Percentiles rank a stretch among this genome's conserved stretches.
These are phyloP conservation scores for Pascua guehoae DNA, from an alignment of 1,284 basidiomycete genomes.

Conservation along the genomic window DNA sequence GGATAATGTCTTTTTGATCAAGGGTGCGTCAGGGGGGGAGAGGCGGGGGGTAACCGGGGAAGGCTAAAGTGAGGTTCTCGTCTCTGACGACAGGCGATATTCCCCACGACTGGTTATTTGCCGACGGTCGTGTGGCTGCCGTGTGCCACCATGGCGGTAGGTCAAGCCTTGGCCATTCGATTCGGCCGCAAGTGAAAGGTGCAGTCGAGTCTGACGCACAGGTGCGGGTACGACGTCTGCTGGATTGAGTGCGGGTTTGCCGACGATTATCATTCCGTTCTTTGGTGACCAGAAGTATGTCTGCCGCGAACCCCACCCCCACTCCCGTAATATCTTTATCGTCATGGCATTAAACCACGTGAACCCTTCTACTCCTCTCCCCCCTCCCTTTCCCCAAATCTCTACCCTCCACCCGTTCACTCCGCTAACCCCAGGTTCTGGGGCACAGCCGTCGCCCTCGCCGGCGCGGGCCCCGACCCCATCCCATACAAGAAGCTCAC, in stretches of 20 bases:
- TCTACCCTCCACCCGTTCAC: no score
- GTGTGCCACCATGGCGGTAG: conserved; percentile 65
- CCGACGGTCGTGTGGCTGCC: conserved; percentile 56
- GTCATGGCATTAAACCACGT: no score
- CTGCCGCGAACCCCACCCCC: no score
- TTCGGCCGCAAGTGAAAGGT: no score
- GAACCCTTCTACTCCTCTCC: conserved; percentile 28
- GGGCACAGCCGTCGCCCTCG: conserved; percentile 60
- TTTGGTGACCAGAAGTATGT: conserved; percentile 61
- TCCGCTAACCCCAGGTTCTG: conserved; percentile 41
- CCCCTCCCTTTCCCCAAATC: no score
- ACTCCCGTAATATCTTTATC: no score
- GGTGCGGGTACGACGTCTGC: conserved; percentile 64
- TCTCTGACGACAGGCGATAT: conserved; percentile 48
- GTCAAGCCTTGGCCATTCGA: conserved; percentile 2
- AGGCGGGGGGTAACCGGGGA: no score
- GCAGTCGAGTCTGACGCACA: conserved; percentile 8
- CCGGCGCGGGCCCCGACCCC: conserved; percentile 62
- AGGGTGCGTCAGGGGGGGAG: conserved; percentile 21
- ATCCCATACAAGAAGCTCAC: conserved; percentile 58
- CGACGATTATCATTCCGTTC: conserved; percentile 65
- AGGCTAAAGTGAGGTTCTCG: not conserved
- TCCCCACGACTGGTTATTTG: conserved; percentile 70
- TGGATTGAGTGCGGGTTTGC: conserved; percentile 60
- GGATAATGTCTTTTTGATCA: conserved; percentile 58